phyloP scores from a whole-genome alignment of 495 filamentous ascomycete species.

The Tuber microsphaerosporum region DNA sequence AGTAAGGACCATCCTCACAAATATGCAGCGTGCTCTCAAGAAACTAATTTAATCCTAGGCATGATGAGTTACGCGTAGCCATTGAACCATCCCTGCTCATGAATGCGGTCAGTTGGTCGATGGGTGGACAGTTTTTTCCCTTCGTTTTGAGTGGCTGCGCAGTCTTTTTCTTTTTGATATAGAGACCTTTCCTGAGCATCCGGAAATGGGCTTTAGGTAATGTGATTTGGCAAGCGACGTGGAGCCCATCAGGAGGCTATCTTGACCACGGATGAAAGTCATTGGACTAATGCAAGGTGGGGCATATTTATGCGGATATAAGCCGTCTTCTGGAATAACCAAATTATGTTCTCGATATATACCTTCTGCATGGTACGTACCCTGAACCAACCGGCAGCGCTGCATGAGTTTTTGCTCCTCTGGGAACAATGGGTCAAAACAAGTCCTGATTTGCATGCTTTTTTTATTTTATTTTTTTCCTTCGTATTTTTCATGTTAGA shows the following conservation, averaged over 20 bases:
- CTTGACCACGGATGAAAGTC: not conserved
- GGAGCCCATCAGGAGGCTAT: not conserved
- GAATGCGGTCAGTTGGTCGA: not conserved
- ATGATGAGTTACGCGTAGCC: conserved; percentile 30
- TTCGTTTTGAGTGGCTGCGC: not conserved
- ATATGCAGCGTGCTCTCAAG: not conserved
- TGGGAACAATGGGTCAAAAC: not conserved
- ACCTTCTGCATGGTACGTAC: not conserved
- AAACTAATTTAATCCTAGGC: conserved; percentile 4
- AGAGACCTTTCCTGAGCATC: not conserved
- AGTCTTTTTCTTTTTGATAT: not conserved
- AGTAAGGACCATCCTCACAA: conserved; percentile 34
- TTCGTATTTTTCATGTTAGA: not conserved
- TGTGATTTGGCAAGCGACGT: conserved; percentile 1
- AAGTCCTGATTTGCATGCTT: not conserved
- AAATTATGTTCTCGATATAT: not conserved
- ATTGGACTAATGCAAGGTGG: not conserved
- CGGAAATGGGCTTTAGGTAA: not conserved
- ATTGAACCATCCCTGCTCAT: not conserved
- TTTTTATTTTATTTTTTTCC: not conserved
- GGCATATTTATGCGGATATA: not conserved
- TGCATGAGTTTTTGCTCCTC: not conserved
- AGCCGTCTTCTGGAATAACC: not conserved
- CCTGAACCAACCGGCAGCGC: not conserved
- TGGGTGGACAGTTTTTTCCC: not conserved